Conservation (phyloP, 805 yeast genomes). For the Candida awuae region DNA sequence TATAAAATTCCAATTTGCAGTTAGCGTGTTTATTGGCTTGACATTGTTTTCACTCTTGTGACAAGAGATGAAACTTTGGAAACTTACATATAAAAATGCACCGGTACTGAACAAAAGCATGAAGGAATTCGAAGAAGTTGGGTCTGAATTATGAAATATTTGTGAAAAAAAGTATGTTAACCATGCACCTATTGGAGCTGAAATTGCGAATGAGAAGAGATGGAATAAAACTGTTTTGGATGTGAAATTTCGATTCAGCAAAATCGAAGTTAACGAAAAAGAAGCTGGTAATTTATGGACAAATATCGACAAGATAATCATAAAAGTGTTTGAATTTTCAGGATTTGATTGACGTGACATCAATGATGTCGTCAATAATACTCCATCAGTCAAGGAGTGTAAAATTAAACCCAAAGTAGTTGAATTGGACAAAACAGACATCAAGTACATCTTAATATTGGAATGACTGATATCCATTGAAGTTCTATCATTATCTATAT, state of each 20-base stretch:
- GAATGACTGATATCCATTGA: background rate
- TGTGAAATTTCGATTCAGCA: slow-evolving; percentile 32
- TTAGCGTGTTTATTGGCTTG: background rate
- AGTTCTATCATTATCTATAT: background rate
- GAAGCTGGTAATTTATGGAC: slow-evolving; percentile 71
- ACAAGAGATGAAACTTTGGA: slow-evolving; percentile 43
- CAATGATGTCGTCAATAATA: slow-evolving; percentile 53
- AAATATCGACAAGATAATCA: slow-evolving; percentile 54
- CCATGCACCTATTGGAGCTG: slow-evolving; percentile 58
- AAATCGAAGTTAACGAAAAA: slow-evolving; percentile 53
- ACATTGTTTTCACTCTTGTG: slow-evolving; percentile 17
- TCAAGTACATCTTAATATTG: background rate
- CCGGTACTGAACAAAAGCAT: slow-evolving; percentile 62
- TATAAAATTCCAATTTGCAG: slow-evolving; percentile 12
- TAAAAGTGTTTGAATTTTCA: slow-evolving; percentile 18
- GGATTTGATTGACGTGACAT: slow-evolving; percentile 26
- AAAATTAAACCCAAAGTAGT: slow-evolving; percentile 54
- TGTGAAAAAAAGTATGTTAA: slow-evolving; percentile 32
- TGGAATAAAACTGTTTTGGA: slow-evolving; percentile 34
- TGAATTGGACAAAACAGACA: slow-evolving; percentile 34
- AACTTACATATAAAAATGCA: slow-evolving; percentile 62
- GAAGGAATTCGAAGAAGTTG: slow-evolving; percentile 37
- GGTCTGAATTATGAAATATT: slow-evolving; percentile 13
- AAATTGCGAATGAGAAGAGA: slow-evolving; percentile 43
- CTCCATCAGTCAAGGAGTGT: slow-evolving; percentile 67